Percentiles rank a stretch among this genome's conserved stretches.
phyloP scores from a whole-genome alignment of 179 eudicot genomes.

The Heliamphora pulchella region DNA sequence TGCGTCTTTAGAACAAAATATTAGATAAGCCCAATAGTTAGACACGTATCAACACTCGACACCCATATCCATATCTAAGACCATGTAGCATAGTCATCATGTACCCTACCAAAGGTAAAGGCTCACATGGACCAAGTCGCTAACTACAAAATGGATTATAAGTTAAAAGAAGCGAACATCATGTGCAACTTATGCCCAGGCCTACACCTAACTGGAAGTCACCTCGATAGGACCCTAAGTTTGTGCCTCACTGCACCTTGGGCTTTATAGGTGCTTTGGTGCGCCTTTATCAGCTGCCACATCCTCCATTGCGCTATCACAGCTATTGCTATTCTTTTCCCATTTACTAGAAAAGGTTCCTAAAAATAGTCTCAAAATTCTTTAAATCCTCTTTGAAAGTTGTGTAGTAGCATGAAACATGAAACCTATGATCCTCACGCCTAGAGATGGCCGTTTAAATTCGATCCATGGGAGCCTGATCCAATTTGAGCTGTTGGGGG shows the following conservation, averaged over 20 bases:
- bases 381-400: not conserved
- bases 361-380: not conserved
- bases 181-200: not conserved
- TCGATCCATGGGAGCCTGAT: too few species aligned
- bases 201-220: not conserved
- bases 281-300: not conserved
- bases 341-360: not conserved
- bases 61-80: too few species aligned
- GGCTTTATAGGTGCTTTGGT: not conserved
- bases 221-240: not conserved
- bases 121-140: not conserved
- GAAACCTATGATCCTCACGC: not conserved
- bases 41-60: too few species aligned
- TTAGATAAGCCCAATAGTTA: too few species aligned
- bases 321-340: not conserved
- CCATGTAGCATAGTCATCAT: not conserved
- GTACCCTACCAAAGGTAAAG: not conserved
- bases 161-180: not conserved
- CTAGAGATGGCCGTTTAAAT: not conserved
- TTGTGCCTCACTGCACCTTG: not conserved
- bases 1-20: too few species aligned
- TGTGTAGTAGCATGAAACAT: not conserved
- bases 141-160: not conserved
- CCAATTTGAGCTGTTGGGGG: too few species aligned
- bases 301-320: not conserved